phyloP scores from a whole-genome alignment of 2,329 filamentous ascomycete species.

The Pseudogymnoascus verrucosus region DNA sequence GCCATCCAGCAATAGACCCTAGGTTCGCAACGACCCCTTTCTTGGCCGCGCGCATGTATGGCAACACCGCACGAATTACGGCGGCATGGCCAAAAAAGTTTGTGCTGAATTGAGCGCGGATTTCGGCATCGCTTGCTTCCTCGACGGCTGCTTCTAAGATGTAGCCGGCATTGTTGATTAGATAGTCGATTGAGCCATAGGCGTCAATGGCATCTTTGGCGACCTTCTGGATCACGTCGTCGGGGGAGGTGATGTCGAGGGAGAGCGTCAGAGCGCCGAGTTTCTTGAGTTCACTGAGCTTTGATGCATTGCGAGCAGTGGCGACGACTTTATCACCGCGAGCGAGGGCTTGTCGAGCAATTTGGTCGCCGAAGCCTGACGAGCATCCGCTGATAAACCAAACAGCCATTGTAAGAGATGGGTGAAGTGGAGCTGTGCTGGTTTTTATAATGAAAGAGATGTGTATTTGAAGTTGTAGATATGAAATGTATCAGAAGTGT shows the following conservation, averaged over 20 bases:
- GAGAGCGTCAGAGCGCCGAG: constrained; percentile 29
- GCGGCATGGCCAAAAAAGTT: constrained; percentile 47
- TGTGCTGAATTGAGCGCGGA: constrained; percentile 38
- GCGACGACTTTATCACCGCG: constrained; percentile 41
- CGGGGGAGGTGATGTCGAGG: constrained; percentile 34
- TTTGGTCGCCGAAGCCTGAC: constrained; percentile 38
- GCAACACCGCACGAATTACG: constrained; percentile 39
- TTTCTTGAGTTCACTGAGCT: constrained; percentile 29
- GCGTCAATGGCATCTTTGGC: constrained; percentile 31
- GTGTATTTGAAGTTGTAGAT: not conserved
- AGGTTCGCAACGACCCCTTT: constrained; percentile 40
- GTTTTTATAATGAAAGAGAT: not conserved
- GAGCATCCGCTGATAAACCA: constrained; percentile 45
- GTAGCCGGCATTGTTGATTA: constrained; percentile 41
- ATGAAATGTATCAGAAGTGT: constrained; percentile 3
- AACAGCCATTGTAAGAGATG: constrained; percentile 19
- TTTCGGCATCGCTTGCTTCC: constrained; percentile 34
- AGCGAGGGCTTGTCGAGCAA: constrained; percentile 35
- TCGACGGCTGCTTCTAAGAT: constrained; percentile 37
- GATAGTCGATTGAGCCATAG: constrained; percentile 36
- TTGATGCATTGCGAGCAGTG: constrained; percentile 34
- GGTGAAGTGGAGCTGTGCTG: not conserved
- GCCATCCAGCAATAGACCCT: constrained; percentile 37
- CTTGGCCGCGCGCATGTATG: constrained; percentile 35
- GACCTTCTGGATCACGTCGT: constrained; percentile 28